Conservation (phyloP, 1,139 yeast genomes). For the Kluyveromyces marxianus region DNA sequence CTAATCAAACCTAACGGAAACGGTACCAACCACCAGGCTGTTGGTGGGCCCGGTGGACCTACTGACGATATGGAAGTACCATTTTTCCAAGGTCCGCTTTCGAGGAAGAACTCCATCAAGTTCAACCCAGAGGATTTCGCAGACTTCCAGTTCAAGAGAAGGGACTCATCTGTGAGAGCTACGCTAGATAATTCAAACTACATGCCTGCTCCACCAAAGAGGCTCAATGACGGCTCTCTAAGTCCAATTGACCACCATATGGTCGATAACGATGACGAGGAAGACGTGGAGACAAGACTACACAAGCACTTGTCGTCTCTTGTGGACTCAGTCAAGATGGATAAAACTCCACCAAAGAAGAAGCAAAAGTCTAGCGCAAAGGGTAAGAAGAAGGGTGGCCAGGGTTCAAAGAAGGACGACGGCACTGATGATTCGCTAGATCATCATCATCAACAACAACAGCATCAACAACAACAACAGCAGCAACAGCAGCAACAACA, state of each 20-base stretch:
- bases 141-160: slow-evolving; percentile 23
- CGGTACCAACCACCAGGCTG: slow-evolving; percentile 8
- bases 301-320: slow-evolving; percentile 7
- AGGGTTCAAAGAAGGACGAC: background rate
- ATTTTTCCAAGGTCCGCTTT: slow-evolving; percentile 13
- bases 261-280: slow-evolving; percentile 1
- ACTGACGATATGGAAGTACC: slow-evolving; percentile 16
- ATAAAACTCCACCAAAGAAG: slow-evolving; percentile 1
- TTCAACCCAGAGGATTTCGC: slow-evolving; percentile 23
- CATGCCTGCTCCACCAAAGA: slow-evolving; percentile 8
- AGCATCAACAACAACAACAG: no score
- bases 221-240: slow-evolving; percentile 3
- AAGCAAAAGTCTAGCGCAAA: background rate
- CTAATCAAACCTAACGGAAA: slow-evolving; percentile 8
- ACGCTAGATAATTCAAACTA: slow-evolving; percentile 14
- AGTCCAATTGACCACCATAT: slow-evolving; percentile 4
- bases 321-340: slow-evolving; percentile 2
- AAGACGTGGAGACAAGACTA: slow-evolving; percentile 10
- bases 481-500: no score
- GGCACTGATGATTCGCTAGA: no score
- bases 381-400: background rate
- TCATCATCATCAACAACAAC: no score
- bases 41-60: no score
- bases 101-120: slow-evolving; percentile 22
- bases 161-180: slow-evolving; percentile 24